Evolutionary conservation across 2,329 filamentous ascomycete species (phyloP), one percentile per base, ranked within the genome.

Genomic region (Ophiostoma piceae): DNA sequence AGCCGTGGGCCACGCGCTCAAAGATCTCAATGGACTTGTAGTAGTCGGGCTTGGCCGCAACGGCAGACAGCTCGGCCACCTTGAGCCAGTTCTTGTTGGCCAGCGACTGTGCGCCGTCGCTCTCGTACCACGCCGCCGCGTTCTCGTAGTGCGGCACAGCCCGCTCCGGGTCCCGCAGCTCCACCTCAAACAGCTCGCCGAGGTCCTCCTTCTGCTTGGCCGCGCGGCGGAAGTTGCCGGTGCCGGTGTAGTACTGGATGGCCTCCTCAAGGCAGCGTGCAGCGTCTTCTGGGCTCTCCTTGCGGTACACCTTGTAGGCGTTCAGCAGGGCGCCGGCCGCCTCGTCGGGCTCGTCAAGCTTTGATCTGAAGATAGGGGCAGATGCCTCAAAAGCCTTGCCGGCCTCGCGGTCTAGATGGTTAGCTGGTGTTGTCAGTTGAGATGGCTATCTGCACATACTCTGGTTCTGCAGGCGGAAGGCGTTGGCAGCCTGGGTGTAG

Each of bases 61-160:
- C 81, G 14, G 92, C 95, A 7, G 92, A 85, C 65, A 97, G 84
- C 76, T 98, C 95, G 66, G 92, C 94, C 11, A 94, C 91, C 82
- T 97, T 97, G 74, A 97, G 87, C 84, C 87, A 96, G 71, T 95
- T 87, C 80, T 97, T 97, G 83, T 96, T 98, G 73, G 94, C 93
- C 41, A 97, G 85, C 88, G 92, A 92, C 75, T 89, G 86, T 32
- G 92, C 92, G 80, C 92, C 92, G 77, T 96, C 92, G 71, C 87
- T 87, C 77, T 96, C 92, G 77, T 92, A 97, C 92, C 94, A 97
- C 67, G 88, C 86, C 3, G 93, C 94, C 32, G 94, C 92, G 71
- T 89, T 85, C 79, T 96, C 91, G 78, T 96, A 98, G 73, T 89
- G 88, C 74, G 92, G 90, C 70, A 94, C 85, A 11, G 95, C 94